These are phyloP conservation scores for Nothophoma quercina DNA, from an alignment of 2,329 filamentous ascomycete species.

Conservation along the genomic window DNA sequence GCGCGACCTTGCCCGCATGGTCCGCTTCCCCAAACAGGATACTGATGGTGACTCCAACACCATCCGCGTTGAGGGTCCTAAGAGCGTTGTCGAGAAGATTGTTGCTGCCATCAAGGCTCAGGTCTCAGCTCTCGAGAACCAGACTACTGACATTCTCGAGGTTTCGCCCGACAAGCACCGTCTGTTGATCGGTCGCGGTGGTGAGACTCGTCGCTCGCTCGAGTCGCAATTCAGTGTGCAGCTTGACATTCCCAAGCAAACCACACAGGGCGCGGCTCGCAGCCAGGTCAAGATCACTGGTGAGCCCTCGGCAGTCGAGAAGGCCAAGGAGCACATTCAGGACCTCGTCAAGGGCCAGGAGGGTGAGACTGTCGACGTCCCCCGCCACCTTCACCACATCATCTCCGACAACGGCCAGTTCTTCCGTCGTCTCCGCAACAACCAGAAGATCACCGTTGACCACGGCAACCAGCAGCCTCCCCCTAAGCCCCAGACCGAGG, in stretches of 20 bases:
- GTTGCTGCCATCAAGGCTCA: constrained; percentile 81
- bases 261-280: constrained; percentile 71
- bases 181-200: constrained; percentile 88
- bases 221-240: constrained; percentile 87
- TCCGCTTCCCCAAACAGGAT: constrained; percentile 93
- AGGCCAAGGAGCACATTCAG: constrained; percentile 85
- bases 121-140: constrained; percentile 82
- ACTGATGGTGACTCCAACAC: constrained; percentile 77
- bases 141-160: constrained; percentile 79
- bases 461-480: constrained; percentile 84
- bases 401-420: constrained; percentile 90
- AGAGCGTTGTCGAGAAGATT: constrained; percentile 87
- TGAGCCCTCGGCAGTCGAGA: constrained; percentile 77
- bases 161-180: constrained; percentile 91
- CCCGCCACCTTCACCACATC: constrained; percentile 80
- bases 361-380: constrained; percentile 85
- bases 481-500: constrained; percentile 66
- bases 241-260: constrained; percentile 88
- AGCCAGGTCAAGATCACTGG: constrained; percentile 89
- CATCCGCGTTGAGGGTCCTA: constrained; percentile 88
- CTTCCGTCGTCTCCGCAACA: constrained; percentile 87
- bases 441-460: constrained; percentile 89
- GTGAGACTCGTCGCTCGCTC: constrained; percentile 83
- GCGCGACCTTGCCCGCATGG: constrained; percentile 82
- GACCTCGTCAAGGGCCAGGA: constrained; percentile 83